These are phyloP conservation scores for Collybia mongolica DNA, from an alignment of 768 basidiomycete species.

Conservation along the genomic window DNA sequence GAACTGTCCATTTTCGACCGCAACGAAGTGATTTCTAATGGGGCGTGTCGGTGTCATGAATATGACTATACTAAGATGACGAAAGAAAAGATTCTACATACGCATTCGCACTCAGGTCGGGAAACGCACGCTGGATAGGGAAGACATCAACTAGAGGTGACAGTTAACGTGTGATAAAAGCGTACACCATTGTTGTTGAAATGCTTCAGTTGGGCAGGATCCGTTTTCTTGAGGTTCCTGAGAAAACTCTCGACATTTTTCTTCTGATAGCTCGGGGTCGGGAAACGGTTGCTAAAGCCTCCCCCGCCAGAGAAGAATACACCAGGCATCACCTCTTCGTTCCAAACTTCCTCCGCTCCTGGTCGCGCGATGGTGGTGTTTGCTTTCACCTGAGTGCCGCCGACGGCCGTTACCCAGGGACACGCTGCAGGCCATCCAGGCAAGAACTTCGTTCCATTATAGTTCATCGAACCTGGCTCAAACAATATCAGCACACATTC, in stretches of 20 bases:
- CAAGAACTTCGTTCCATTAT: slow-evolving; percentile 35
- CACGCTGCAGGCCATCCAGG: slow-evolving; percentile 45
- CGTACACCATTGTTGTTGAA: slow-evolving; percentile 31
- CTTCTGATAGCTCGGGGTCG: slow-evolving; percentile 38
- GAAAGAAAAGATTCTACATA: slow-evolving; percentile 20
- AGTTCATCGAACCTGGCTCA: slow-evolving; percentile 30
- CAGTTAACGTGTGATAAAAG: neutral
- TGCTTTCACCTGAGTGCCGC: slow-evolving; percentile 42
- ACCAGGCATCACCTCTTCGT: slow-evolving; percentile 25
- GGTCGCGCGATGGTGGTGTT: slow-evolving; percentile 22
- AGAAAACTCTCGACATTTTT: slow-evolving; percentile 28
- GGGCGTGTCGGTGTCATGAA: neutral
- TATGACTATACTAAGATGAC: neutral
- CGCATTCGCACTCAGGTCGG: slow-evolving; percentile 36
- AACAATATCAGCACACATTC: neutral
- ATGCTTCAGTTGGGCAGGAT: slow-evolving; percentile 17
- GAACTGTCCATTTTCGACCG: slow-evolving; percentile 25
- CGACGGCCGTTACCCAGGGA: slow-evolving; percentile 44
- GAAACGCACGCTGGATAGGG: slow-evolving; percentile 25
- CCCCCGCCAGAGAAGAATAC: slow-evolving; percentile 34
- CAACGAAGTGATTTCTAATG: slow-evolving; percentile 11
- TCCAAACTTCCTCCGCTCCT: slow-evolving; percentile 29
- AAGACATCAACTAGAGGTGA: neutral
- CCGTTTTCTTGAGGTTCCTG: slow-evolving; percentile 28
- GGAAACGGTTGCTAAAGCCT: slow-evolving; percentile 36